Percentiles rank a stretch among this genome's conserved stretches.
These are phyloP conservation scores for Ophioceras dolichostomum DNA, from an alignment of 2,329 filamentous ascomycete species.

Conservation along the genomic window DNA sequence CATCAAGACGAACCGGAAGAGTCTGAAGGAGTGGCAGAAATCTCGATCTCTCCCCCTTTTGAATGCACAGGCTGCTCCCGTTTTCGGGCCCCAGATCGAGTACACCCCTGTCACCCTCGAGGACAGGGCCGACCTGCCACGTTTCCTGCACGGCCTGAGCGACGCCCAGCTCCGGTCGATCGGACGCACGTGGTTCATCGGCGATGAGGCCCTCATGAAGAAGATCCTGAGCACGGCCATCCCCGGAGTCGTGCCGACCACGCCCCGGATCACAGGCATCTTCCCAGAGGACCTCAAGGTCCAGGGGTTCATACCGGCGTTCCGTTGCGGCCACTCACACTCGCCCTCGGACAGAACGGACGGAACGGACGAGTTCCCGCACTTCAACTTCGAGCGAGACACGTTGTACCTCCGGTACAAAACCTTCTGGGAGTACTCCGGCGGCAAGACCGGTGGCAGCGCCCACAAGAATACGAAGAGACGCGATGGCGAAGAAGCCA, in stretches of 20 bases:
- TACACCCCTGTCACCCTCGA: too few species aligned
- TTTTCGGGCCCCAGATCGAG: too few species aligned
- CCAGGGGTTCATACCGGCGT: background rate
- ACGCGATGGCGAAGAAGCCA: background rate
- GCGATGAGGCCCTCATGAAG: background rate
- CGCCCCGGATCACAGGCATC: background rate
- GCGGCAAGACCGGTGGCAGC: too few species aligned
- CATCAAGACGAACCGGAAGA: background rate
- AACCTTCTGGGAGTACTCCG: background rate
- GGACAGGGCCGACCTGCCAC: background rate
- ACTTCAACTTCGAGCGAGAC: background rate
- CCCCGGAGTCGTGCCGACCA: background rate
- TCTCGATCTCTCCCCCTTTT: background rate
- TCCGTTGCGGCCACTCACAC: background rate
- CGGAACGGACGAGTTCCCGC: background rate
- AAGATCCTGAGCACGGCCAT: background rate
- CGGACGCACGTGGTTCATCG: background rate
- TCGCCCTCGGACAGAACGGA: too few species aligned
- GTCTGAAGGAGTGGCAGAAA: background rate
- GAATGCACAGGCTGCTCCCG: too few species aligned
- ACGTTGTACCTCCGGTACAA: background rate
- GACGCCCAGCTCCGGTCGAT: background rate
- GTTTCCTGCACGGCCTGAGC: background rate
- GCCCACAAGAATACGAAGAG: too few species aligned
- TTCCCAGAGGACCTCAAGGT: background rate